Base-by-base conservation (phyloP, 331 rosid genomes). In the Spiraea crenata region DNA sequence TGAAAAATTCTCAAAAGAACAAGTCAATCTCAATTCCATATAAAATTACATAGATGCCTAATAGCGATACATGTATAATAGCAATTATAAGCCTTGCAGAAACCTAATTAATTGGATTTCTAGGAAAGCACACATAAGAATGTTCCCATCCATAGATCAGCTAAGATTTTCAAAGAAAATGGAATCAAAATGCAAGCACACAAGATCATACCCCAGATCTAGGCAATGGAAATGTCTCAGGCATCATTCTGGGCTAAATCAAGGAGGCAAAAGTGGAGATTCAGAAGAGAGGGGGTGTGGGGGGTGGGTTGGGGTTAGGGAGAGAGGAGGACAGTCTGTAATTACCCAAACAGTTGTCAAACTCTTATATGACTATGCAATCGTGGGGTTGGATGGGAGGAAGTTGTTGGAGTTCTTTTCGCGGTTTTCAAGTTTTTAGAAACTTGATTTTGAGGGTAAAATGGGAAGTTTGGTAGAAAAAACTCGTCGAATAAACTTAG, bases 1-100 rank as follows among this genome's bases (percentile, higher is more conserved):
- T 95, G 83, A 70, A 79, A 19, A 34, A 49, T 45, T 47, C 48
- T 66, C 74, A 69, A 45, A 31, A 3, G 65, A 63, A 72, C 45
- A 54, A 31, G 38, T 48, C 51, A 7, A 63, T 70, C 54, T 37
- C 63, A 56, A 19, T 61, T 67, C 63, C 51, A 80, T 34, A 37
- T 49, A 40, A 12, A 44, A 42, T 14, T 46, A 57, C 47, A 25
- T 14, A 16, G 70, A 42, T 45, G 5, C 55, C 47, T 63, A 46
- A 63, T 60, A 62, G 48, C 63, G 12, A 16, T 4, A 60, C 12
- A 45, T 51, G 63, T 54, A 66, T 63, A 63, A 63, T 40, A 68
- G 8, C 34, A 52, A 35, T 7, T 12, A 39, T 47, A n/a, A 35
- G 45, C 45, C 69, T 3, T 39, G 4, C 9, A 63, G 35, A 13